Base-by-base conservation (phyloP, 495 filamentous ascomycete genomes). In the Lophium mytilinum region DNA sequence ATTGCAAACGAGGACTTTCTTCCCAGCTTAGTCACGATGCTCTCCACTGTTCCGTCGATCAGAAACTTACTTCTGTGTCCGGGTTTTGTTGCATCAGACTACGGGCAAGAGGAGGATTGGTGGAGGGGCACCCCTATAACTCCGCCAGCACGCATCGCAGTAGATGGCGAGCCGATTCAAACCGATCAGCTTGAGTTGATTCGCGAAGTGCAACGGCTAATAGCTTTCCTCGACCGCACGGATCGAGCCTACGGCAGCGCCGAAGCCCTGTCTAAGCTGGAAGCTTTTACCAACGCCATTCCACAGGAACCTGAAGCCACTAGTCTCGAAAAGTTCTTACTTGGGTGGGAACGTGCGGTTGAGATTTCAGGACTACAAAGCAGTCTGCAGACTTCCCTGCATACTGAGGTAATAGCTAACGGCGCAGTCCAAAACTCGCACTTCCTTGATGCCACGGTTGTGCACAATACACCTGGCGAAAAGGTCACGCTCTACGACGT, bases 191-290 rank as follows among this genome's bases (percentile, higher is more conserved):
- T 57, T 3, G 69, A 75, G 15, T 73, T 84, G 52, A 47, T 72
- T 15, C 71, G 77, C 19, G 84, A 88, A 64, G 64, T 80, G 15
- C 90, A 95, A 66, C 83, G 91, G 21, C 64, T 96, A n/a, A 81
- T 95, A 72, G 90, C 89, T 18, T 95, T 96, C 63, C 75, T 95
- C 35, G 88, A 94, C 58, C 72, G 68, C 17, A 89, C 90, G 11
- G 77, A 84, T 6, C 83, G 91, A 41, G 80, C 84, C n/a, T 96
- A 94, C 69, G 91, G 87, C 7, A 88, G 86, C 53, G 77, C 77
- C 12, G 88, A 91, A 61, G 71, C 71, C 11, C 67, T 88, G 36
- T 71, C 74, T 21, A 71, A 69, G 42, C 57, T 85, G 9, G 57
- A 60, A 9, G 49, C 48, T 5, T 60, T 37, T 24, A 52, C 37